Evolutionary conservation across 208 protist genomes (phyloP), one percentile per base, ranked within the genome.

Genomic region (Acanthamoeba healyi): DNA sequence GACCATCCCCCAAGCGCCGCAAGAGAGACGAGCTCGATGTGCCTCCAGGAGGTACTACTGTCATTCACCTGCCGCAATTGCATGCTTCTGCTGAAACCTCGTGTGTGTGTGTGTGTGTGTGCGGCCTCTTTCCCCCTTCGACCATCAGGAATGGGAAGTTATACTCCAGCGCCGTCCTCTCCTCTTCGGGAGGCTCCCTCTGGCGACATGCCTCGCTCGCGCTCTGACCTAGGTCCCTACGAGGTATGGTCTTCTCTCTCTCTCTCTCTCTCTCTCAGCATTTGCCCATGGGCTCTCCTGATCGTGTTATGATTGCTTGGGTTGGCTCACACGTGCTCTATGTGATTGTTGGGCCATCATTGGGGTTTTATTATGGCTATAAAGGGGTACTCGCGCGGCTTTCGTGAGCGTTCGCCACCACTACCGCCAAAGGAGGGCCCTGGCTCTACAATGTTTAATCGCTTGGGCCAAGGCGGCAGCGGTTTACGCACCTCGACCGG

Each of bases 371-470:
- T n/a, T n/a, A n/a, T n/a, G n/a, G n/a, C 5, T n/a, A 22, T 46
- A 1, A 7, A 84, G 74, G 56, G 42, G 4, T 84, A 84, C 32
- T 49, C 74, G 14, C 74, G 74, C 22, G 17, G 44, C 44, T 84
- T 84, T 56, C 74, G 74, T 7, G 74, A 84, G 32, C 74, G 74
- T 36, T 34, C 74, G 44, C 74, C n/a, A n/a, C n/a, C n/a, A n/a
- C n/a, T n/a, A n/a, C n/a, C 74, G 42, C 44, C 74, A 3, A 84
- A 84, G 42, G 74, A 84, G n/a, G 74, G 74, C 22, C 74, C 74
- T 26, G 36, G 65, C 22, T 40, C 65, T 4, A 19, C 32, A 3
- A 74, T 74, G 67, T 84, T 84, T 56, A 84, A 84, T 24, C 74
- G 74, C 22, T 17, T 84, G 40, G 74, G 74, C 7, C 74, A 46